Base-by-base conservation (phyloP, 768 basidiomycete genomes). In the Suillus plorans region DNA sequence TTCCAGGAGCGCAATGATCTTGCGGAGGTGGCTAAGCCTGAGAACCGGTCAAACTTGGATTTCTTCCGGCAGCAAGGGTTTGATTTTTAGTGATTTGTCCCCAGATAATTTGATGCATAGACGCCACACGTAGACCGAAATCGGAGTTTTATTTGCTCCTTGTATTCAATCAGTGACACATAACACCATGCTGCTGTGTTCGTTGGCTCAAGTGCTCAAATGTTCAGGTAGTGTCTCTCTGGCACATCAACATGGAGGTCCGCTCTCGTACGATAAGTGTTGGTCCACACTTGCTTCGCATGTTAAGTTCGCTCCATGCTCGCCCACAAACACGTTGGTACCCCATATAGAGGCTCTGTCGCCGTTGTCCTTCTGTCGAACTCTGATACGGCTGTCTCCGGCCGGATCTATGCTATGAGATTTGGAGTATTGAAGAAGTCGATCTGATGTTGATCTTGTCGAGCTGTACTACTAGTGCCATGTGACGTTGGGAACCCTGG, bases 31-130 rank as follows among this genome's bases (percentile, higher is more conserved):
- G 89, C 93, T 4, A 84, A 85, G 71, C 80, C 84, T 18, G 85
- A 84, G 69, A 81, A 83, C 22, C 89, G 85, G 63, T 80, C 84
- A 45, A 84, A 84, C 70, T 78, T 97, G 63, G 84, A 90, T 53
- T 71, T 82, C 45, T 99, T 98, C 81, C 83, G 93, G 56, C 80
- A 80, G 67, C 88, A 92, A 66, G 95, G 95, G 4, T 94, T 98
- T 72, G 96, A 98, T 64, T 99, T 97, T 73, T 97, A 81, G 74
- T 72, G 14, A 36, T 31, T 22, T 36, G 4, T 12, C 28, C n/a
- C 20, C 31, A 44, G 31, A 31, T 10, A 34, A 6, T 20, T 16
- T 20, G 18, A 37, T 57, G 22, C 5, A 39, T 28, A 58, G 18
- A 53, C 2, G 13, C 39, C 31, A 37, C 34, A 20, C 14, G 18